Conservation (phyloP, 2,329 filamentous ascomycete genomes). For the Magnaporthales sp. region DNA sequence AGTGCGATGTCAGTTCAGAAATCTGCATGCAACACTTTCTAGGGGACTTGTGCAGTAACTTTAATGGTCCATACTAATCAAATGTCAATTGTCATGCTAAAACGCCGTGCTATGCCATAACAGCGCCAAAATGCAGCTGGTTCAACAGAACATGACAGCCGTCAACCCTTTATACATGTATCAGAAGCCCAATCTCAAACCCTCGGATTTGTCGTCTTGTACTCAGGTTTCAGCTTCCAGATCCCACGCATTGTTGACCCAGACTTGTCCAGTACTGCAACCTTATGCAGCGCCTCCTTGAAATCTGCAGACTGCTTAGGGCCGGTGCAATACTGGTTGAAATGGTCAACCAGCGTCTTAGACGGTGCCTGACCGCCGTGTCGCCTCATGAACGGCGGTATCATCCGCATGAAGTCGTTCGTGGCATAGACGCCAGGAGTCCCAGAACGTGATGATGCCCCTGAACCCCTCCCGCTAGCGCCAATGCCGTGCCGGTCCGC, state of each 20-base stretch:
- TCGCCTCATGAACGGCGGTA: constrained; percentile 67
- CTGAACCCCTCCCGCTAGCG: constrained; percentile 23
- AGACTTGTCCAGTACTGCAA: constrained; percentile 61
- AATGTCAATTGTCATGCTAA: not conserved
- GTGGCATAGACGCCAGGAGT: constrained; percentile 29
- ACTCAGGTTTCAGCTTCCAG: constrained; percentile 38
- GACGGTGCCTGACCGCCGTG: constrained; percentile 74
- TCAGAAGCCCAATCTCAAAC: not conserved
- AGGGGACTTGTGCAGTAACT: not conserved
- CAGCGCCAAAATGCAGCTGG: not conserved
- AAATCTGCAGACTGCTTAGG: constrained; percentile 67
- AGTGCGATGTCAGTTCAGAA: not conserved
- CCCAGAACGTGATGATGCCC: constrained; percentile 30
- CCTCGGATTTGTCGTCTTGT: constrained; percentile 7
- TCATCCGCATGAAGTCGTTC: constrained; percentile 61
- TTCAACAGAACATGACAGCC: not conserved
- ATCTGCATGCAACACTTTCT: not conserved
- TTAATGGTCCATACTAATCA: not conserved
- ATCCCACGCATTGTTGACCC: constrained; percentile 43
- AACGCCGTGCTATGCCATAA: not conserved
- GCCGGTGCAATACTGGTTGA: constrained; percentile 70
- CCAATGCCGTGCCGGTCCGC: constrained; percentile 45
- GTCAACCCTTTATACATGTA: not conserved
- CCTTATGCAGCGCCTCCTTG: constrained; percentile 66
- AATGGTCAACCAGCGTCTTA: constrained; percentile 83